Percentiles rank a stretch among this genome's conserved stretches.
Evolutionary conservation across 495 filamentous ascomycete genomes (phyloP).

Genomic region (Aspergillus hancockii): DNA sequence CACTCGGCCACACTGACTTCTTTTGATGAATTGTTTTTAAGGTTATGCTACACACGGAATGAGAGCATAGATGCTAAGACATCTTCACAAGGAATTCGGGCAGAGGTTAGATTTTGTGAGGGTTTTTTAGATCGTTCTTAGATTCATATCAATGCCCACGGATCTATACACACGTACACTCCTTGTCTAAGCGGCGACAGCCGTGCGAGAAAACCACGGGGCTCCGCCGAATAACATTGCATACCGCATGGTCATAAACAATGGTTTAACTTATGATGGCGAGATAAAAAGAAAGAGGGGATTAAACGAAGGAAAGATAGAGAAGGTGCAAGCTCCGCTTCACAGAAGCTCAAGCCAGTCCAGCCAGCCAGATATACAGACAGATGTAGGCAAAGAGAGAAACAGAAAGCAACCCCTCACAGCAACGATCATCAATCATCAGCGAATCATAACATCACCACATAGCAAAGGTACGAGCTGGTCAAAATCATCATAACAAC

Average conservation of each 20-base stretch:
- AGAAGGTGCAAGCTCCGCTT: constrained; percentile 16
- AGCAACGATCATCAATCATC: neutral
- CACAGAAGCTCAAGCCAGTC: neutral
- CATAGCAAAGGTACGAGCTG: neutral
- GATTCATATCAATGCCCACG: no score
- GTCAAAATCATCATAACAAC: neutral
- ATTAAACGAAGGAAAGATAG: constrained; percentile 20
- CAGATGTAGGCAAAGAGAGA: neutral
- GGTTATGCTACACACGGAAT: no score
- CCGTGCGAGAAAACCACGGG: no score
- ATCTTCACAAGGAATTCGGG: no score
- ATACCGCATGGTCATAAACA: neutral
- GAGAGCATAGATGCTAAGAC: no score
- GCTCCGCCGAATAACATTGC: no score
- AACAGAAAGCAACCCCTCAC: neutral
- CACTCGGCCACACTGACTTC: no score
- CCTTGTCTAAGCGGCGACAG: no score
- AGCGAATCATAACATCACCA: neutral
- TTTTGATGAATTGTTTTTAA: no score
- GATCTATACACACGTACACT: no score
- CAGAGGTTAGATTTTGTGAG: no score
- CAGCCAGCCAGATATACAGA: neutral
- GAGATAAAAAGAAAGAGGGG: constrained; percentile 17
- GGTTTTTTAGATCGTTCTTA: no score
- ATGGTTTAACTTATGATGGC: neutral